phyloP scores from a whole-genome alignment of 352 stramenopile species.

The Hyaloperonospora arabidopsidis region DNA sequence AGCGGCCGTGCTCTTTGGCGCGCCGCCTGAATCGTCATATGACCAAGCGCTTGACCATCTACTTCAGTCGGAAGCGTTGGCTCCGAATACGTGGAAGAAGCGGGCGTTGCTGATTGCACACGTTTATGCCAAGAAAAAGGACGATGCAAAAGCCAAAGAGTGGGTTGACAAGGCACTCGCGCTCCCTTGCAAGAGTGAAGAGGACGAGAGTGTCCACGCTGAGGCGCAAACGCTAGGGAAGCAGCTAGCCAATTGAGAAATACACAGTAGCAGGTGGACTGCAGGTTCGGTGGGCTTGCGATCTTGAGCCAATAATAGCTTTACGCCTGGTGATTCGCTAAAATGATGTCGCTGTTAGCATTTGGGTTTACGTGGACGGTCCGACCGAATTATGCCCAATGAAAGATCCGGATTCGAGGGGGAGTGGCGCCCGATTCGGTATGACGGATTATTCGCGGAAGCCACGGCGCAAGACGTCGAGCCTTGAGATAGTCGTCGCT shows the following conservation, averaged over 20 bases:
- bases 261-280: neutral
- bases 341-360: neutral
- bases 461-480: slow-evolving; percentile 22
- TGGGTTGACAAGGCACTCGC: slow-evolving; percentile 67
- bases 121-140: slow-evolving; percentile 75
- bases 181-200: slow-evolving; percentile 44
- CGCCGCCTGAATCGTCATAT: slow-evolving; percentile 74
- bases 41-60: slow-evolving; percentile 72
- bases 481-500: slow-evolving; percentile 3
- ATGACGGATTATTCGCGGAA: slow-evolving; percentile 30
- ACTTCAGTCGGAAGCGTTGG: slow-evolving; percentile 65
- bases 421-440: slow-evolving; percentile 18
- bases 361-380: neutral
- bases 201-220: slow-evolving; percentile 62
- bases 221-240: slow-evolving; percentile 60
- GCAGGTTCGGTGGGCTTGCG: slow-evolving; percentile 6
- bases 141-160: slow-evolving; percentile 51
- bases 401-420: slow-evolving; percentile 3
- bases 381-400: slow-evolving; percentile 12
- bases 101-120: slow-evolving; percentile 76
- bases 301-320: slow-evolving; percentile 11
- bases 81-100: slow-evolving; percentile 77
- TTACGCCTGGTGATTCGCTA: slow-evolving; percentile 3
- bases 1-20: slow-evolving; percentile 70
- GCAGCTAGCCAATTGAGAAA: slow-evolving; percentile 30